Evolutionary conservation across 1,284 basidiomycete genomes (phyloP).

Genomic region (Meripilus lineatus): DNA sequence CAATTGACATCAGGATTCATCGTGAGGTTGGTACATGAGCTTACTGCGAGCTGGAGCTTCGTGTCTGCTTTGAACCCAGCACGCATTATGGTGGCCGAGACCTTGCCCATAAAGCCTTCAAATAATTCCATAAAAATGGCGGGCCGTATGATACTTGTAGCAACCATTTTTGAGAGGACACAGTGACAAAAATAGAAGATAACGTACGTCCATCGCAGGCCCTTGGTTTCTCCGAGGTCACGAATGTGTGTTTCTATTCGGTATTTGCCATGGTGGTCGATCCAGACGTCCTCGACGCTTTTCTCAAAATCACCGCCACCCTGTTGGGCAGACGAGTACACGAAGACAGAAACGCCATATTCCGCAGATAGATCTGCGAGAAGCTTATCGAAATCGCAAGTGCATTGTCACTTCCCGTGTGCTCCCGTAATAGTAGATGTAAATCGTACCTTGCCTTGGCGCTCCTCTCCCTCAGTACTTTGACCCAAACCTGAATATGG

Average conservation of each 20-base stretch:
- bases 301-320: constrained; percentile 32
- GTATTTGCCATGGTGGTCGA: constrained; percentile 32
- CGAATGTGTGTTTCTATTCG: constrained; percentile 34
- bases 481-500: constrained; percentile 37
- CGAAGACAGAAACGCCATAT: constrained; percentile 28
- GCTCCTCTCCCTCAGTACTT: constrained; percentile 33
- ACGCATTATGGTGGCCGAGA: constrained; percentile 29
- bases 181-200: not conserved
- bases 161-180: not conserved
- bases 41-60: constrained; percentile 32
- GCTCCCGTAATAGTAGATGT: not conserved
- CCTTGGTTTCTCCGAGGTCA: constrained; percentile 27
- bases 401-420: not conserved
- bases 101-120: constrained; percentile 30
- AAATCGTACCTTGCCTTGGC: constrained; percentile 33
- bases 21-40: constrained; percentile 11
- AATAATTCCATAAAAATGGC: constrained; percentile 39
- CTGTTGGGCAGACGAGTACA: constrained; percentile 35
- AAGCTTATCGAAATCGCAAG: constrained; percentile 16
- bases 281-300: constrained; percentile 24
- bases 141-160: constrained; percentile 29
- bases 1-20: not conserved
- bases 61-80: constrained; percentile 29
- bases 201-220: constrained; percentile 36
- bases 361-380: constrained; percentile 32